phyloP scores from a whole-genome alignment of 2,329 filamentous ascomycete species.

The Biscogniauxia mediterranea region DNA sequence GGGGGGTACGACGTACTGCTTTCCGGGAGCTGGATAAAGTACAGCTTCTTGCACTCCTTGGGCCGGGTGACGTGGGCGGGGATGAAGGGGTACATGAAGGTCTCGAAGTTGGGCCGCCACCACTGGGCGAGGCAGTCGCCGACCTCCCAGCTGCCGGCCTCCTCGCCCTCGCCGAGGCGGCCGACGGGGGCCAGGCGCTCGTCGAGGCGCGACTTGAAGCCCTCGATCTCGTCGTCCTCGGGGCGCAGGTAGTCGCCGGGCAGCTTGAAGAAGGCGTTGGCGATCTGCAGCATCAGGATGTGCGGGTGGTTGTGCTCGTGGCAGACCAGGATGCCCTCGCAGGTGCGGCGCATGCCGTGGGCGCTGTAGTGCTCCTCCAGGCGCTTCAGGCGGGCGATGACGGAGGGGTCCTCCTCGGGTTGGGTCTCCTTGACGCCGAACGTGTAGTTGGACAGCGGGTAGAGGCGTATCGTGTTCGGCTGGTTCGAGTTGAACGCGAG shows the following conservation, averaged over 20 bases:
- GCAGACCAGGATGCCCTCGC: slow-evolving; percentile 94
- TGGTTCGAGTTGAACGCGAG: slow-evolving; percentile 87
- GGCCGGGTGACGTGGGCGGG: slow-evolving; percentile 93
- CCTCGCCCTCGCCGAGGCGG: slow-evolving; percentile 79
- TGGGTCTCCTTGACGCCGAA: slow-evolving; percentile 98
- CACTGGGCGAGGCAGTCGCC: slow-evolving; percentile 95
- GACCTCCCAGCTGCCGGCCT: slow-evolving; percentile 85
- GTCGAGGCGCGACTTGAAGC: slow-evolving; percentile 92
- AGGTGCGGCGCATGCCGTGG: slow-evolving; percentile 95
- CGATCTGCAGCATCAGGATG: slow-evolving; percentile 98
- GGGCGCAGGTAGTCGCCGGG: slow-evolving; percentile 91
- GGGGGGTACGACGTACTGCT: slow-evolving; percentile 61
- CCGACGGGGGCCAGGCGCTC: slow-evolving; percentile 93
- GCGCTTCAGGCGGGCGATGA: slow-evolving; percentile 85
- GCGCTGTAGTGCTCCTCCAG: slow-evolving; percentile 92
- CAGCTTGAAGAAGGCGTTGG: slow-evolving; percentile 98
- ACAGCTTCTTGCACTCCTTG: slow-evolving; percentile 99
- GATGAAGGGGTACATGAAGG: slow-evolving; percentile 99
- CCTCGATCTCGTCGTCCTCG: slow-evolving; percentile 85
- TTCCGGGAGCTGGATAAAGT: slow-evolving; percentile 91
- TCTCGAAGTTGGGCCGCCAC: slow-evolving; percentile 99
- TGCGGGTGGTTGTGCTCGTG: slow-evolving; percentile 99
- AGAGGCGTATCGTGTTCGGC: slow-evolving; percentile 84
- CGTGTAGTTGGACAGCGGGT: slow-evolving; percentile 96
- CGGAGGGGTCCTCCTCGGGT: slow-evolving; percentile 94